Evolutionary conservation across 2,329 filamentous ascomycete genomes (phyloP), one percentile per base, ranked within the genome.

Genomic region (Fusarium secorum): DNA sequence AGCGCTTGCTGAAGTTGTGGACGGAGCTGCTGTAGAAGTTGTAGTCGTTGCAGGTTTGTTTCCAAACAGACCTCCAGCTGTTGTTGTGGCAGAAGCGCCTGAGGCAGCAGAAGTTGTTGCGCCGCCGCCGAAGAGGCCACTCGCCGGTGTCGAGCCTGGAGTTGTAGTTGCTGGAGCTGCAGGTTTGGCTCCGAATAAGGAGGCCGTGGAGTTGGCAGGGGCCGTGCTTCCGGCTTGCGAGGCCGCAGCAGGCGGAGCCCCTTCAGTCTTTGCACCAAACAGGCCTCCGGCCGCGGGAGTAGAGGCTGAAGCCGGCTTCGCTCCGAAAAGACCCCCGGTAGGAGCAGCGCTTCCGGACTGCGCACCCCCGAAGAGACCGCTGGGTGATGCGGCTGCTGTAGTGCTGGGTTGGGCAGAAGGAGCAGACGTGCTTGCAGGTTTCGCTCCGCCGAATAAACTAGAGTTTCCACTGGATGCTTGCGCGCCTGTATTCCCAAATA

Each of bases 101-200:
- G 79, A 74, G 26, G 80, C 64, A 24, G 75, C 57, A 32, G 78
- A 68, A 30, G 76, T 64, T 44, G 81, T 55, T 32, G 78, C 64
- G 7, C 76, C 74, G 26, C 74, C 71, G 9, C 79, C 80, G 60
- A 83, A 83, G 8, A 82, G 68, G n/a, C 78, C 75, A 38, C 78
- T 71, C n/a, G 81, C 70, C 22, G 81, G 70, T n/a, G 81, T 64
- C 33, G 83, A 70, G 46, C 78, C 66, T 17, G 81, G 78, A 17
- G 74, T 56, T 30, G 76, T 62, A 20, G 78, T 72, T 36, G 81
- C 77, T 26, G 81, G 65, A 17, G 80, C 75, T 14, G 81, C 77
- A 39, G 81, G 78, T 74, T 83, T 84, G 22, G 79, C 74, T 57
- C 81, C 80, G 57, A 87, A 86, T 24, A 85, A 68, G 14, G 78